Conservation (phyloP, 2,329 filamentous ascomycete species). For the Neocatenulostroma microsporum region DNA sequence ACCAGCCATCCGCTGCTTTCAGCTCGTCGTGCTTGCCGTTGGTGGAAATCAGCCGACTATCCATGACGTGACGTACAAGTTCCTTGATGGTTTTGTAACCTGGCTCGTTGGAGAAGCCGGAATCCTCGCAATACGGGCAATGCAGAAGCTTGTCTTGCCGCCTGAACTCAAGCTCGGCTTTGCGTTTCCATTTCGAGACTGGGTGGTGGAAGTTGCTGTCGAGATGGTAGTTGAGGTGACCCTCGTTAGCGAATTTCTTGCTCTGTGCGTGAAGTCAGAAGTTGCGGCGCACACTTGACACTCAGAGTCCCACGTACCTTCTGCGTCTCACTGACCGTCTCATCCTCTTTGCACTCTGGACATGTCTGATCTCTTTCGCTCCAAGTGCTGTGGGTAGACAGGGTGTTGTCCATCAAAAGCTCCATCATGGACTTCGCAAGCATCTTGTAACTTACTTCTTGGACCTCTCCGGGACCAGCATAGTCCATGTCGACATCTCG, state of each 20-base stretch:
- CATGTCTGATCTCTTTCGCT: neutral
- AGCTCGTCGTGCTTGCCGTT: neutral
- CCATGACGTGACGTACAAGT: neutral
- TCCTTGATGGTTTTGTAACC: neutral
- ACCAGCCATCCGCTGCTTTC: slow-evolving; percentile 1
- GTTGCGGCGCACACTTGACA: neutral
- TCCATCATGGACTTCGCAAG: neutral
- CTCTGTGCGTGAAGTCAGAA: neutral
- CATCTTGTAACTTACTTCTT: neutral
- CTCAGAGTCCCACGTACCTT: too few relatives aligned
- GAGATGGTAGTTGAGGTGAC: neutral
- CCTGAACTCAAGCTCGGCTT: neutral
- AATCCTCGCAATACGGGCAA: neutral
- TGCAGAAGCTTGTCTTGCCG: neutral
- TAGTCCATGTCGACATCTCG: neutral
- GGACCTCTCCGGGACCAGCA: neutral
- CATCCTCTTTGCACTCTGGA: neutral
- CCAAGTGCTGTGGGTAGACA: neutral
- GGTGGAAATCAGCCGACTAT: neutral
- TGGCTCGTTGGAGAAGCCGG: neutral
- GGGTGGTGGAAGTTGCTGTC: slow-evolving; percentile 1
- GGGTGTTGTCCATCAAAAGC: neutral
- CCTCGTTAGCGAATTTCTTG: neutral
- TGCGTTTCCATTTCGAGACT: neutral
- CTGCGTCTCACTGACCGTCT: neutral